Evolutionary conservation across 2,329 filamentous ascomycete genomes (phyloP), one percentile per base, ranked within the genome.

Genomic region (Trichoderma cornu-damae): DNA sequence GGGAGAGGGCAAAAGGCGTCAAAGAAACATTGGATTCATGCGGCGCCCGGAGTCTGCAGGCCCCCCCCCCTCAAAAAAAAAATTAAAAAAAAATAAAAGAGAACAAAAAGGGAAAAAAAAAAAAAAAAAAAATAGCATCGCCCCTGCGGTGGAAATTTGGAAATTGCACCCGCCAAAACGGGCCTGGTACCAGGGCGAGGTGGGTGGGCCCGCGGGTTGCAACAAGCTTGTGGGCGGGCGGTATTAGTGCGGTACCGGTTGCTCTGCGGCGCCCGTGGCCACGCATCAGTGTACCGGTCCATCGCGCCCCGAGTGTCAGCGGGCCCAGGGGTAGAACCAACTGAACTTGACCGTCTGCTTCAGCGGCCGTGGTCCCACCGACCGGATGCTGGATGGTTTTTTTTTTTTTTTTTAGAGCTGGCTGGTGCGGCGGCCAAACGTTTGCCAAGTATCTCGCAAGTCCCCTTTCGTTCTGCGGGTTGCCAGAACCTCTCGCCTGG

Each of bases 81-180:
- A n/a, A n/a, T n/a, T n/a, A n/a, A n/a, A n/a, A n/a, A n/a, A n/a
- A n/a, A n/a, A n/a, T n/a, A n/a, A n/a, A n/a, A n/a, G n/a, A n/a
- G n/a, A n/a, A n/a, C n/a, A n/a, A n/a, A n/a, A n/a, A n/a, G n/a
- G n/a, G n/a, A n/a, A n/a, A n/a, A n/a, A n/a, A n/a, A n/a, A n/a
- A n/a, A n/a, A n/a, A n/a, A n/a, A n/a, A 49, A n/a, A 12, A 16
- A 49, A 26, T 44, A 46, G 51, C 51, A 54, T 40, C 34, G 51
- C 51, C 51, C 44, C 51, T 24, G 47, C 37, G 47, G 32, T 37
- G 32, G 43, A 46, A 20, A 40, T 38, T 46, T 54, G 51, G 51
- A 54, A 54, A 54, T 54, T 54, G 51, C 51, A 54, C 51, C 51
- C 51, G 51, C 51, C 51, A 54, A 54, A 54, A 54, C 51, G 40